Percentiles rank a stretch among this genome's conserved stretches.
Conservation (phyloP, 805 yeast genomes). For the Danielozyma ontarioensis region DNA sequence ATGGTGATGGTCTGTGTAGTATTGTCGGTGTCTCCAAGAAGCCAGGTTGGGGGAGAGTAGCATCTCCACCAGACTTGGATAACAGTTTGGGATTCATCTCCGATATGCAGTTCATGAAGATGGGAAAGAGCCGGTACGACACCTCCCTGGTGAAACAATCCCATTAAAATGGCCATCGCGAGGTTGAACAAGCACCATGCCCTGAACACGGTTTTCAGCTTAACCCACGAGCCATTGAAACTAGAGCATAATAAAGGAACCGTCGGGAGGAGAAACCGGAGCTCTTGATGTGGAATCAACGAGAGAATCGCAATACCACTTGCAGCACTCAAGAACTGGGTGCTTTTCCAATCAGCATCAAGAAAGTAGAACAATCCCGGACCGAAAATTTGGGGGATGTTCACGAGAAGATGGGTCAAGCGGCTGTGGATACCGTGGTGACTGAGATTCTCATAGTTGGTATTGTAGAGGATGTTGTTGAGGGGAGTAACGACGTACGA, state of each 20-base stretch:
- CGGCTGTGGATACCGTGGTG: conserved; percentile 81
- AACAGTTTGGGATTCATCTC: conserved; percentile 7
- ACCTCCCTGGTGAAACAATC: conserved; percentile 87
- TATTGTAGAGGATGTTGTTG: conserved; percentile 73
- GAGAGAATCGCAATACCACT: conserved; percentile 66
- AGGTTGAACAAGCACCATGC: conserved; percentile 65
- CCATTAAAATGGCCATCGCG: conserved; percentile 60
- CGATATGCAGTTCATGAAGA: conserved; percentile 18
- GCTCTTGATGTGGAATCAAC: conserved; percentile 84
- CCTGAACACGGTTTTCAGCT: conserved; percentile 20
- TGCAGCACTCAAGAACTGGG: conserved; percentile 54
- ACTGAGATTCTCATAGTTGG: conserved; percentile 51
- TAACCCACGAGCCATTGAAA: conserved; percentile 16
- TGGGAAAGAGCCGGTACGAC: conserved; percentile 59
- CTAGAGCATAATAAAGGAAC: conserved; percentile 66
- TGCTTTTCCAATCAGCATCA: conserved; percentile 39
- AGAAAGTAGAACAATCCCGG: conserved; percentile 55
- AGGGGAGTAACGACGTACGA: conserved; percentile 61
- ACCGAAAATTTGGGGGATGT: conserved; percentile 78
- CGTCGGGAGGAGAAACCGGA: conserved; percentile 78
- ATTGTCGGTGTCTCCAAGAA: conserved; percentile 36
- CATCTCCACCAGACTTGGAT: conserved; percentile 88
- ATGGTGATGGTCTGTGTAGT: conserved; percentile 10
- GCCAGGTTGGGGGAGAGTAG: conserved; percentile 90
- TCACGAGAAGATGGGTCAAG: conserved; percentile 68